Evolutionary conservation across 108 stramenopile genomes (phyloP).

Genomic region (Nitzschia palea): DNA sequence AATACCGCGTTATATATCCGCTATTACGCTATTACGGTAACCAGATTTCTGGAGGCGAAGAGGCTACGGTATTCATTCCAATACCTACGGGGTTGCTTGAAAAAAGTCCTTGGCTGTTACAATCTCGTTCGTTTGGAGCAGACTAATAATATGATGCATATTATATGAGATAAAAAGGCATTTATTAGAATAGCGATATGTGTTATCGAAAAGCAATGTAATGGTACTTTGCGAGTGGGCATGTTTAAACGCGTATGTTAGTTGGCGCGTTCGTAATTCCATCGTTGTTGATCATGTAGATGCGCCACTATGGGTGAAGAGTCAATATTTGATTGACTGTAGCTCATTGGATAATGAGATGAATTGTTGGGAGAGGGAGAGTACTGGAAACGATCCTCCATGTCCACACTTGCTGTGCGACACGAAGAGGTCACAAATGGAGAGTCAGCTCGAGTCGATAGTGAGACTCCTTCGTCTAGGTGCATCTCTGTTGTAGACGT

Average conservation of each 20-base stretch:
- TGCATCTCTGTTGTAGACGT: conserved; percentile 23
- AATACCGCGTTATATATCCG: too few species aligned
- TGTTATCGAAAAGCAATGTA: neutral
- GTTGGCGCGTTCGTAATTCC: neutral
- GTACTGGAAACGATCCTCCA: conserved; percentile 2
- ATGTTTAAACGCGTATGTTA: neutral
- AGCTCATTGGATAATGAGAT: neutral
- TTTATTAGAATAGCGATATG: neutral
- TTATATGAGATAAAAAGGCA: too few species aligned
- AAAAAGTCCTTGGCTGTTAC: too few species aligned
- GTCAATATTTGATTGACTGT: neutral
- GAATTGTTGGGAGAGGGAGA: conserved; percentile 5
- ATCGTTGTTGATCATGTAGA: neutral
- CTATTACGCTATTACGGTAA: too few species aligned
- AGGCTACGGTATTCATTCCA: too few species aligned
- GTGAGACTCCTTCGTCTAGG: conserved; percentile 12
- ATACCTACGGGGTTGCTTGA: too few species aligned
- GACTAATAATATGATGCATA: too few species aligned
- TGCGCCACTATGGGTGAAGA: conserved; percentile 2
- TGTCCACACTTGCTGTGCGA: neutral
- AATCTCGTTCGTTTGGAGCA: too few species aligned
- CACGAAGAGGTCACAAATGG: neutral
- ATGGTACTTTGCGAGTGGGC: neutral
- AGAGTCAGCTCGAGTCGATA: neutral
- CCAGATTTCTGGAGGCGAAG: too few species aligned